These are phyloP conservation scores for Leccinellum albellum DNA, from an alignment of 768 basidiomycete genomes.

Conservation along the genomic window DNA sequence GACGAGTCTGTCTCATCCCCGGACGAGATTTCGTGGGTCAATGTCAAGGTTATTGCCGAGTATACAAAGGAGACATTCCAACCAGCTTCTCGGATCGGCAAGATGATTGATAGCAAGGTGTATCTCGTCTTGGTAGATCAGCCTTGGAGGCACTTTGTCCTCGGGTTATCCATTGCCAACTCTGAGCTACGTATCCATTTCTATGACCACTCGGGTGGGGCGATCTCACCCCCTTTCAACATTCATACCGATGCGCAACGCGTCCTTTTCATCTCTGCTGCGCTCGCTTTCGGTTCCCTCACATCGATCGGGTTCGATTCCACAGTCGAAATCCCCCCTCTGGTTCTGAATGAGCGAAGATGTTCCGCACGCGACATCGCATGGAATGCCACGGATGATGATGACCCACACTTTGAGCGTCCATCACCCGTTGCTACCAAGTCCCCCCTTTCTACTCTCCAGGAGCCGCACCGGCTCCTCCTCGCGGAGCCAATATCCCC, in stretches of 20 bases:
- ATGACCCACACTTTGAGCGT: not conserved
- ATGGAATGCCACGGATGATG: not conserved
- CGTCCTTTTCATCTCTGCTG: not conserved
- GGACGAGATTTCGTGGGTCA: not conserved
- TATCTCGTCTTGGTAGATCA: not conserved
- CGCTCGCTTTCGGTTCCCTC: not conserved
- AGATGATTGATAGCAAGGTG: not conserved
- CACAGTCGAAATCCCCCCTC: not conserved
- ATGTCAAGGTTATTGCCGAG: not conserved
- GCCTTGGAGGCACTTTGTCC: not conserved
- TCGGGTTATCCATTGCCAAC: not conserved
- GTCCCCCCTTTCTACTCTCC: too few species aligned
- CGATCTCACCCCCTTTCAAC: not conserved
- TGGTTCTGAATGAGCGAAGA: not conserved
- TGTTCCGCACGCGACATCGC: not conserved
- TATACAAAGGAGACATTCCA: not conserved
- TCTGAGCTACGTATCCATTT: not conserved
- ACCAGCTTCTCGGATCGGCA: not conserved
- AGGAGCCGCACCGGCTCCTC: too few species aligned
- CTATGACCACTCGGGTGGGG: not conserved
- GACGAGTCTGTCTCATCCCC: not conserved
- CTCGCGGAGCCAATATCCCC: too few species aligned
- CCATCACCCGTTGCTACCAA: too few species aligned
- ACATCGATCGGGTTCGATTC: not conserved
- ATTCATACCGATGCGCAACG: not conserved